Evolutionary conservation across 2,329 filamentous ascomycete species (phyloP), one percentile per base, ranked within the genome.

Genomic region (Neurospora sp.): DNA sequence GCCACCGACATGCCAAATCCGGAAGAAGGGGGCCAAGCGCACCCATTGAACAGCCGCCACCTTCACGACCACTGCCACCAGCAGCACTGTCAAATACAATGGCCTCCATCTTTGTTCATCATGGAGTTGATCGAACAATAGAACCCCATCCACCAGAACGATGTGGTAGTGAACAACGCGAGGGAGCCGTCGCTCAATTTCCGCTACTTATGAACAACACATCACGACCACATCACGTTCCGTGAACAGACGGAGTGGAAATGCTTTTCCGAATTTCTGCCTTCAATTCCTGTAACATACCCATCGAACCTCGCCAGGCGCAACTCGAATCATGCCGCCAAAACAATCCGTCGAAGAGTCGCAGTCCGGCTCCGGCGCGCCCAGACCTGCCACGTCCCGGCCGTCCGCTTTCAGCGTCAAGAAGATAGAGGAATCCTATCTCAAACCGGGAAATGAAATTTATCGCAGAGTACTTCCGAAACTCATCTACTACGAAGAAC

Each of bases 401-500:
- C 3, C 6, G 11, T 36, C 28, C 52, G 23, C 23, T 36, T 4
- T 1, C 1, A 28, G 4, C 19, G 42, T 1, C 11, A 15, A 13
- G 10, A 52, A 5, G 42, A 28, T 28, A 28, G 46, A 52, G 19
- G 11, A 28, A 52, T 4, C 28, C 1, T 46, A 19, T 19, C 11
- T 1, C 42, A 46, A 46, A 5, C 42, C 42, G 42, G 9, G 3
- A 11, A 46, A 46, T 46, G 42, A 6, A 46, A n/a, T 11, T 5
- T 19, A 46, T 46, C n/a, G n/a, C 42, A 46, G 9, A 46, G 42
- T 19, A 11, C 42, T 46, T n/a, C 42, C n/a, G n/a, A 46, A 46
- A 46, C 11, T 46, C 19, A 52, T 52, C 6, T 73, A 68, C 66
- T 71, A 72, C n/a, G 13, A 52, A 0, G 73, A 74, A 11, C 72